Evolutionary conservation across 2,329 filamentous ascomycete species (phyloP).

Genomic region (Hymenoscyphus albidus): DNA sequence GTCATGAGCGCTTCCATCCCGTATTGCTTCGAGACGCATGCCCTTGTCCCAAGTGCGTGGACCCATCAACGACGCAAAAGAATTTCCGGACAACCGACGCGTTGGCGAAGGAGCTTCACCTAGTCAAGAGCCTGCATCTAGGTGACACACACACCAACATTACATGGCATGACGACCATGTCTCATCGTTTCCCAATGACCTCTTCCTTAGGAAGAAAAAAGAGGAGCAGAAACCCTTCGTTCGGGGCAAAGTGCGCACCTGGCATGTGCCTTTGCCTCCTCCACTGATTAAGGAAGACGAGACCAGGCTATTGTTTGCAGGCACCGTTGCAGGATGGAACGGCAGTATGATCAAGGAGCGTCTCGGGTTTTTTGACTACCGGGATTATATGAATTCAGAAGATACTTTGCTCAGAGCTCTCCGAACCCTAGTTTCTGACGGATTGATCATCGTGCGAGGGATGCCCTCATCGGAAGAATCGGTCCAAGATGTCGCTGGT

Average conservation of each 20-base stretch:
- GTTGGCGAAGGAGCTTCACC: neutral
- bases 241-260: too few relatives aligned
- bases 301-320: too few relatives aligned
- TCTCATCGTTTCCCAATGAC: conserved; percentile 24
- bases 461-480: conserved; percentile 64
- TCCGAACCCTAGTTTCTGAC: conserved; percentile 58
- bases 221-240: neutral
- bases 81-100: conserved; percentile 62
- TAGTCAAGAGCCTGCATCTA: neutral
- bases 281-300: too few relatives aligned
- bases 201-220: neutral
- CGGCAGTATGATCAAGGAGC: conserved; percentile 9
- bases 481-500: conserved; percentile 64
- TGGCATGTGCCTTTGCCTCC: too few relatives aligned
- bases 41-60: conserved; percentile 52
- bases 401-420: conserved; percentile 53
- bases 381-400: conserved; percentile 64
- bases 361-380: conserved; percentile 62
- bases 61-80: conserved; percentile 59
- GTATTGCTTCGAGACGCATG: conserved; percentile 55
- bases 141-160: conserved; percentile 35
- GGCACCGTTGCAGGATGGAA: neutral
- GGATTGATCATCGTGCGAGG: conserved; percentile 75
- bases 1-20: neutral
- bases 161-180: conserved; percentile 52